phyloP scores from a whole-genome alignment of 176 grass and related monocot species.

The Phragmites australis region DNA sequence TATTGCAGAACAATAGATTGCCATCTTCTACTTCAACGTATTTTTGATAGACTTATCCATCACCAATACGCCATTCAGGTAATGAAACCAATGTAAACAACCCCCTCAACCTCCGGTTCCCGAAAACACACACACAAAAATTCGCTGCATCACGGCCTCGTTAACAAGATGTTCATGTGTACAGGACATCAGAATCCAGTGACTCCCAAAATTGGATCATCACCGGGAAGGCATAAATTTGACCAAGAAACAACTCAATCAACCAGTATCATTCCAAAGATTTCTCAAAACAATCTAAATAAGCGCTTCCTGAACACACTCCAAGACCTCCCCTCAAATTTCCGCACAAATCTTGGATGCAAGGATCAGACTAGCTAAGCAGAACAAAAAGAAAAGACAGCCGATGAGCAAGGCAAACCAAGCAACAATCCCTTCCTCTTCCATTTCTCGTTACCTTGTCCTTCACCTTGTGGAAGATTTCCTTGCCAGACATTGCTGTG shows the following conservation, averaged over 20 bases:
- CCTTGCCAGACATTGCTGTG: constrained; percentile 56
- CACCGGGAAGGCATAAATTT: neutral
- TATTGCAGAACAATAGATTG: neutral
- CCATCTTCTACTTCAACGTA: neutral
- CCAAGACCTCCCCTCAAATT: neutral
- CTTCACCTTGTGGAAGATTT: constrained; percentile 66
- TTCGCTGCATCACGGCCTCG: neutral
- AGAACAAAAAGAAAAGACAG: too few species aligned
- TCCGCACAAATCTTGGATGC: neutral
- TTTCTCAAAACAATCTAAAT: constrained; percentile 1
- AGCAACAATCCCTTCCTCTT: constrained; percentile 12
- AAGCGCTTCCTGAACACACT: neutral
- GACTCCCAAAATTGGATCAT: neutral
- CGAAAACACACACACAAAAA: neutral
- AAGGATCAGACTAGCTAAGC: too few species aligned
- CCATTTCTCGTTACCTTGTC: constrained; percentile 47
- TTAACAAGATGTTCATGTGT: neutral
- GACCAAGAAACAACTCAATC: constrained; percentile 3
- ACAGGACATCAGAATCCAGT: neutral
- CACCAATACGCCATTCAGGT: neutral
- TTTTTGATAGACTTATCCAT: neutral
- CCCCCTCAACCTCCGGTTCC: neutral
- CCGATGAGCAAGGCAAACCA: neutral
- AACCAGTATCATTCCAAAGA: neutral
- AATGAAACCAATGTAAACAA: neutral